Conservation (phyloP, 140 eudicot genomes). For the Oenanthe javanica region DNA sequence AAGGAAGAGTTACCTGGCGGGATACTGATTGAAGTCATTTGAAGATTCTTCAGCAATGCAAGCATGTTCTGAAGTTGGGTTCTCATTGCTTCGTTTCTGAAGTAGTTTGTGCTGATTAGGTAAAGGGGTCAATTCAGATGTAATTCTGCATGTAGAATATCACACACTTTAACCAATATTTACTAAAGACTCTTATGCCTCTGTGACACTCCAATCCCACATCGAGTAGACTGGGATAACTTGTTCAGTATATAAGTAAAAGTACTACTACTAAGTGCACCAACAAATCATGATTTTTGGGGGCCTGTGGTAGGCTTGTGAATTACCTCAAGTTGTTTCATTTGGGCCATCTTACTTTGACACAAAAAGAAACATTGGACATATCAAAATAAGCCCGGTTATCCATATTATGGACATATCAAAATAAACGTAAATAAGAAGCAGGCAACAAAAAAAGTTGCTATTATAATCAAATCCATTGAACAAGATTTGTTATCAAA, state of each 20-base stretch:
- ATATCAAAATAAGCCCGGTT: neutral
- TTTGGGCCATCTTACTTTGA: too few species aligned
- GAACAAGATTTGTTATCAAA: neutral
- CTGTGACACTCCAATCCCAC: too few species aligned
- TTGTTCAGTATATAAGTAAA: too few species aligned
- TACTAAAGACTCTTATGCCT: neutral
- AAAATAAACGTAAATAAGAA: neutral
- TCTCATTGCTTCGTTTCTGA: constrained; percentile 38
- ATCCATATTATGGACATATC: neutral
- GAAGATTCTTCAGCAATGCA: constrained; percentile 37
- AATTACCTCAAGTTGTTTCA: too few species aligned
- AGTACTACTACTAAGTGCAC: too few species aligned
- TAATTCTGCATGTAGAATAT: constrained; percentile 41
- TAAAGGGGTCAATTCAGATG: constrained; percentile 41
- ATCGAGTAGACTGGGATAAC: too few species aligned
- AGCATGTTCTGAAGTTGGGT: constrained; percentile 31
- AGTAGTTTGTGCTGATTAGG: constrained; percentile 32
- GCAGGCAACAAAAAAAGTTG: neutral
- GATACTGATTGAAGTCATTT: constrained; percentile 31
- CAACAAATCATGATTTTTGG: too few species aligned
- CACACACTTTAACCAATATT: neutral
- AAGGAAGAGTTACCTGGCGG: constrained; percentile 28
- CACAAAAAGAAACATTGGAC: neutral
- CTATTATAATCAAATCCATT: neutral
- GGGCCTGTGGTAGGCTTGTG: too few species aligned